A percentile compares a stretch with the other conserved stretches of the same genome.
These are phyloP conservation scores for Solanum chaucha DNA, from an alignment of 257 asterid genomes.

Conservation along the genomic window DNA sequence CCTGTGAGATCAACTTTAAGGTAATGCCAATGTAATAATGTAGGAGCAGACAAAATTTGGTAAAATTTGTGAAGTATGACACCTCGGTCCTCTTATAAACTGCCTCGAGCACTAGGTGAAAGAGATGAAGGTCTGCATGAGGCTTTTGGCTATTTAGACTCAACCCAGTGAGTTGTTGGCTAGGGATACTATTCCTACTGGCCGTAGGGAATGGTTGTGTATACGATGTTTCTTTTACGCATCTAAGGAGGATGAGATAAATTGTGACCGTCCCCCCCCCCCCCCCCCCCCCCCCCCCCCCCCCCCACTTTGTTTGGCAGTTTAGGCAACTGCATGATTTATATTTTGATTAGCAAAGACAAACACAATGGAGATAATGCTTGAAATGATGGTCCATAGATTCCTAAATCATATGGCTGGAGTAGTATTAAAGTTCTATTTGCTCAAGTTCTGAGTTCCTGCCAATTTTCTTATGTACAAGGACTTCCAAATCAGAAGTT, in stretches of 20 bases:
- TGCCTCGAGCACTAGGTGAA: not conserved
- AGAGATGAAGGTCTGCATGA: not conserved
- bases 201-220: not conserved
- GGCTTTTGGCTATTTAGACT: not conserved
- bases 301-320: not conserved
- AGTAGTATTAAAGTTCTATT: not conserved
- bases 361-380: not conserved
- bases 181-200: not conserved
- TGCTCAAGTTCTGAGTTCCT: not conserved
- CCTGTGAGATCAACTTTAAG: not conserved
- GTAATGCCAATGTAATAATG: not conserved
- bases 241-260: not conserved
- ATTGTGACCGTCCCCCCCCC: too few species aligned
- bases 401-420: not conserved
- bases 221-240: too few species aligned
- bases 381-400: not conserved
- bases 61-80: not conserved
- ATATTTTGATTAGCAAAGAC: not conserved
- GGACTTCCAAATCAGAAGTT: not conserved
- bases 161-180: not conserved
- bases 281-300: too few species aligned
- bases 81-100: not conserved
- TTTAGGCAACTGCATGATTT: not conserved
- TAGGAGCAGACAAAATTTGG: not conserved
- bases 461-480: not conserved